Evolutionary conservation across 768 basidiomycete genomes (phyloP), one percentile per base, ranked within the genome.

Genomic region (Gloeopeniophorella convolvens): DNA sequence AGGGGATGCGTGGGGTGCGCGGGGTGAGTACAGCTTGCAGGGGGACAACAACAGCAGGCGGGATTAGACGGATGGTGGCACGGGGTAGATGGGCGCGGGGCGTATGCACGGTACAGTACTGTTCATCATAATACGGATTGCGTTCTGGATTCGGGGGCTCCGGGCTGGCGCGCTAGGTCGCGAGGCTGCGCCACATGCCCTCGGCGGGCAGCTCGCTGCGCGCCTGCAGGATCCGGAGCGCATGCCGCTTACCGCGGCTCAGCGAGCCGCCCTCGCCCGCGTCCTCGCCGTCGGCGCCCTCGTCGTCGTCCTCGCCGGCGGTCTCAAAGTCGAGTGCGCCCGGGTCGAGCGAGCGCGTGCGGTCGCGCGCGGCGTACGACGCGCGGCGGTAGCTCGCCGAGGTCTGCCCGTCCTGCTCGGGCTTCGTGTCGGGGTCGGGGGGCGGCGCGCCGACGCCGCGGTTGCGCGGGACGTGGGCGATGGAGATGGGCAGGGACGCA

Each of bases 111-210:
- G n/a, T n/a, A n/a, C n/a, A n/a, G n/a, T n/a, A n/a, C n/a, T n/a
- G n/a, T n/a, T n/a, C n/a, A n/a, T n/a, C n/a, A n/a, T n/a, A n/a
- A n/a, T n/a, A n/a, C n/a, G n/a, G n/a, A n/a, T n/a, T n/a, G n/a
- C n/a, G n/a, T n/a, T n/a, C n/a, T n/a, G n/a, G n/a, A n/a, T n/a
- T n/a, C n/a, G n/a, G n/a, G n/a, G n/a, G n/a, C n/a, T n/a, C n/a
- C n/a, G n/a, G n/a, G n/a, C n/a, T n/a, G n/a, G 5, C 10, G 24
- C 39, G 21, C 62, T 52, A 74, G 32, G 44, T 52, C 18, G 81
- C 85, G 59, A 89, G 68, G 69, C 87, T 89, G 60, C 85, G 74
- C 85, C 85, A 89, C 85, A 89, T 88, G 31, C 85, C 82, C 50
- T 74, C 75, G 51, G 74, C 75, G 2, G 87, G 87, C 21, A 89